Evolutionary conservation across 1,284 basidiomycete genomes (phyloP).

Genomic region (Apiotrichum laibachii): DNA sequence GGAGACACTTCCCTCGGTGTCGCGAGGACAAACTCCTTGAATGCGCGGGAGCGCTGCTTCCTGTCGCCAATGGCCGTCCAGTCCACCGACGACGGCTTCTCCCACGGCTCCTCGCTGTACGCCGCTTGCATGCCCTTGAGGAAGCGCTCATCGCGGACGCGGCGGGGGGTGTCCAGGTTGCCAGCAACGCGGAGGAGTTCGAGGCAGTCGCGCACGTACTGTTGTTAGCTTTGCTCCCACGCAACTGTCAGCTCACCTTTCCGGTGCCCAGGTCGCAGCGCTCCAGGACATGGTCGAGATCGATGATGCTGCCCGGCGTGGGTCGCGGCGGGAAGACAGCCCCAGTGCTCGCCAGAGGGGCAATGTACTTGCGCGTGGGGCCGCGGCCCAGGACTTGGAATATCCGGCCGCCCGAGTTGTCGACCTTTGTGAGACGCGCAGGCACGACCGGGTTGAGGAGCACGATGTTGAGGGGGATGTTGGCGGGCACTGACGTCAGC

Average conservation of each 20-base stretch:
- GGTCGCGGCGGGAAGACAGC: constrained; percentile 76
- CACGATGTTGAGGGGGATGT: constrained; percentile 60
- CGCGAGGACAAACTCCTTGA: constrained; percentile 31
- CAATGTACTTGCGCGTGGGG: not conserved
- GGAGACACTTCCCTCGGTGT: constrained; percentile 32
- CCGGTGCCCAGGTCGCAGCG: constrained; percentile 79
- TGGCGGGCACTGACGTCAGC: constrained; percentile 63
- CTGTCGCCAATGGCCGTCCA: constrained; percentile 4
- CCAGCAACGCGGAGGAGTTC: constrained; percentile 67
- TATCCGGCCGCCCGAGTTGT: constrained; percentile 24
- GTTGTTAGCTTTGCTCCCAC: constrained; percentile 10
- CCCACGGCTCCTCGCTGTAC: constrained; percentile 45
- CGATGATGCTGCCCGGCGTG: constrained; percentile 71
- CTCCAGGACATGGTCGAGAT: constrained; percentile 81
- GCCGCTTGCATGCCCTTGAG: constrained; percentile 55
- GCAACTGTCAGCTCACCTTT: constrained; percentile 58
- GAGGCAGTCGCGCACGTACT: constrained; percentile 75
- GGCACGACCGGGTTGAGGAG: constrained; percentile 66
- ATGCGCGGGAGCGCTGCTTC: not conserved
- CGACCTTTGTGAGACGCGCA: constrained; percentile 54
- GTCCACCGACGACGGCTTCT: not conserved
- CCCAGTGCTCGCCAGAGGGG: constrained; percentile 54
- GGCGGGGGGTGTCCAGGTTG: constrained; percentile 62
- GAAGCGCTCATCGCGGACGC: constrained; percentile 62
- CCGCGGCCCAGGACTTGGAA: not conserved